phyloP scores from a whole-genome alignment of 306 rosid species.

The Inga laurina region DNA sequence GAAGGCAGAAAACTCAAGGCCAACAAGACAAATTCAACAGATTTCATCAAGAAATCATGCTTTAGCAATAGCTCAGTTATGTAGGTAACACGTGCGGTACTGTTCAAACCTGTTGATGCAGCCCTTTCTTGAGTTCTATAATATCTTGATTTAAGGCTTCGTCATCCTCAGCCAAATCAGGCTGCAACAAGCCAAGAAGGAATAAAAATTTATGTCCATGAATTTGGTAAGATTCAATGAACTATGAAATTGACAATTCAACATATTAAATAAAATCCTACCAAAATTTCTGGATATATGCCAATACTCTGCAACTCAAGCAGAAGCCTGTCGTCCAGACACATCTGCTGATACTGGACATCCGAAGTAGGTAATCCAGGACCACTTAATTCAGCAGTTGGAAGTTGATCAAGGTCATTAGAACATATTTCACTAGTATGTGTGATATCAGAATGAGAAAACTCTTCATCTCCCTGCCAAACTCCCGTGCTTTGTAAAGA shows the following conservation, averaged over 20 bases:
- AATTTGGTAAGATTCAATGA: constrained; percentile 26
- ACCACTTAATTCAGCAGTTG: constrained; percentile 45
- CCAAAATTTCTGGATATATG: constrained; percentile 78
- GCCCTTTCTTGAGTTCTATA: constrained; percentile 60
- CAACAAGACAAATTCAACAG: constrained; percentile 19
- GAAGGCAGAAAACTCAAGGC: constrained; percentile 23
- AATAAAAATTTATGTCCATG: constrained; percentile 15
- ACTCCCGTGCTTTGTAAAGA: constrained; percentile 62
- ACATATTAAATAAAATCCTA: constrained; percentile 39
- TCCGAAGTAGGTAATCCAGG: constrained; percentile 57
- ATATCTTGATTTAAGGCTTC: constrained; percentile 71
- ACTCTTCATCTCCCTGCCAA: constrained; percentile 74
- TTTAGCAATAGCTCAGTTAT: constrained; percentile 4
- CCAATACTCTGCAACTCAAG: constrained; percentile 91
- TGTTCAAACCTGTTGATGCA: constrained; percentile 64
- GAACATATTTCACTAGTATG: constrained; percentile 65
- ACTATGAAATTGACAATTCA: constrained; percentile 29
- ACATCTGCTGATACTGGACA: constrained; percentile 75
- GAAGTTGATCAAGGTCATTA: constrained; percentile 66
- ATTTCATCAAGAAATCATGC: not conserved
- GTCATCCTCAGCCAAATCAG: constrained; percentile 81
- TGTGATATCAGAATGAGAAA: constrained; percentile 64
- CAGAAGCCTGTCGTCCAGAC: constrained; percentile 69
- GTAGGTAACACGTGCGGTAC: not conserved
- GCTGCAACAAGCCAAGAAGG: constrained; percentile 56